Conservation (phyloP, 2,329 filamentous ascomycete species). For the Ophiocordyceps polyrhachis-furcata region DNA sequence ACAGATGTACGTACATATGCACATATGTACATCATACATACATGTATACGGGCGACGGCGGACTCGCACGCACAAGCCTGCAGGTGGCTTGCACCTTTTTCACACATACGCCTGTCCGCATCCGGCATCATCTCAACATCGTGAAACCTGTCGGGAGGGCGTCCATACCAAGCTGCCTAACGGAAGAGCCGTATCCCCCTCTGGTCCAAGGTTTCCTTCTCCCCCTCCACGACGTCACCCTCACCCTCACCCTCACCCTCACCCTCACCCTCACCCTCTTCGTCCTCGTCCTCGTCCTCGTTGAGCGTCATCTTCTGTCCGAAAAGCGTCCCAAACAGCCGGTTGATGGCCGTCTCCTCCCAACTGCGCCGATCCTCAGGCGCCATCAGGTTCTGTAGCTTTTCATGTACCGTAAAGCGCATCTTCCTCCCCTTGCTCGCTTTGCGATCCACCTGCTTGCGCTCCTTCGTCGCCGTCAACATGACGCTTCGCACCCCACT, state of each 20-base stretch:
- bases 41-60: no score
- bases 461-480: conserved; percentile 53
- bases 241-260: conserved; percentile 8
- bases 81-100: neutral
- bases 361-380: conserved; percentile 65
- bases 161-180: conserved; percentile 5
- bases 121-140: neutral
- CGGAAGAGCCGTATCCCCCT: conserved; percentile 35
- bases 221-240: no score
- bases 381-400: conserved; percentile 96
- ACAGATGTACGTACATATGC: no score
- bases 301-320: conserved; percentile 49
- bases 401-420: conserved; percentile 88
- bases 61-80: neutral
- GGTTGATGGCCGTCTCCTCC: conserved; percentile 62
- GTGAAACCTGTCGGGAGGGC: neutral
- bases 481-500: conserved; percentile 33
- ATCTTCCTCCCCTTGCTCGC: conserved; percentile 91
- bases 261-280: conserved; percentile 31
- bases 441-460: conserved; percentile 75
- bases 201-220: conserved; percentile 29
- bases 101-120: neutral
- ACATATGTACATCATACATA: no score
- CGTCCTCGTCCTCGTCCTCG: conserved; percentile 34
- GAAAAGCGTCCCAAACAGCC: conserved; percentile 57